Base-by-base conservation (phyloP, 805 yeast genomes). In the Candida insectalens region DNA sequence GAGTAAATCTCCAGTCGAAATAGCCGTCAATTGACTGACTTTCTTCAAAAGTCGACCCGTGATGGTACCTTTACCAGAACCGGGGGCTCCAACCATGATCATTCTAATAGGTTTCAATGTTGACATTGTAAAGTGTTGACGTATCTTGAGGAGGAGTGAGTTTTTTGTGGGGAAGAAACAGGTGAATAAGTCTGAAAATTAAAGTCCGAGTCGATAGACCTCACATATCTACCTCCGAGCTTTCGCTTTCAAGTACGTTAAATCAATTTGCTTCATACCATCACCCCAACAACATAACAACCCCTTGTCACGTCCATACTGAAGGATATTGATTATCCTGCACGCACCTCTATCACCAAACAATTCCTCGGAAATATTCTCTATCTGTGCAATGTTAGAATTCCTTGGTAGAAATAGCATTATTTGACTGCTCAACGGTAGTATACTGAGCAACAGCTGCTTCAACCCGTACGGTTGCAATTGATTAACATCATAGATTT, bases 41-140 rank as follows among this genome's bases (percentile, higher is more conserved):
- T 60, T 56, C 33, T 70, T 67, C 38, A 79, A 53, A 4, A 88
- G 61, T 38, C 77, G 66, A 2, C 80, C 59, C 0, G 95, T 81
- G 44, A 81, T 83, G 0, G 97, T 88, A 2, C 96, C 96, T 52
- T 88, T 88, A 1, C 97, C 97, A 1, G 95, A 70, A 0, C 97
- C 97, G 1, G 97, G 97, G 0, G 96, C 95, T 3, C 96, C 96
- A 18, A 89, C 60, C 6, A 88, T 62, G 19, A 88, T 64, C 25
- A 85, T 56, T 46, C 96, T 62, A 13, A 81, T 51, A 1, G 88
- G 77, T 27, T 43, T 54, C 6, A 47, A 36, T n/a, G n/a, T n/a
- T 1, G 41, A 13, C 28, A 25, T 25, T 12, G 7, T 25, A 21
- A 21, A n/a, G n/a, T n/a, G n/a, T n/a, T n/a, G n/a, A n/a, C n/a